Conservation (phyloP, 257 asterid species). For the Nicotiana tomentosiformis region DNA sequence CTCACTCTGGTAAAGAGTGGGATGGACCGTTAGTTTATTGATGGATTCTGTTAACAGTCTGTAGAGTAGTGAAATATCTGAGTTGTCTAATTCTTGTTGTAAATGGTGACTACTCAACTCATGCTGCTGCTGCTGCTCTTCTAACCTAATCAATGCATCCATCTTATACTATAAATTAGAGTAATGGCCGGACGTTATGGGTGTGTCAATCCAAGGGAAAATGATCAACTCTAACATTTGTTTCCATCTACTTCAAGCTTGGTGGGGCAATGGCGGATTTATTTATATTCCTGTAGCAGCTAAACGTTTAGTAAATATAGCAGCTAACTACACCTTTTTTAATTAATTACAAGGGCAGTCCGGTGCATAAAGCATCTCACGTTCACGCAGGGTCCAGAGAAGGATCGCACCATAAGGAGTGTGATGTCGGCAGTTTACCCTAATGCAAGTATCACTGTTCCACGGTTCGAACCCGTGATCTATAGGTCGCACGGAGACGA, state of each 20-base stretch:
- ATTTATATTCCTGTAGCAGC: too few species aligned
- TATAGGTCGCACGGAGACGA: too few species aligned
- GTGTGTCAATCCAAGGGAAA: not conserved
- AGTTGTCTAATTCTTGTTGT: not conserved
- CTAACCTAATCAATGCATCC: not conserved
- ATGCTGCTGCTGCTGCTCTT: not conserved
- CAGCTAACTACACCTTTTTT: too few species aligned
- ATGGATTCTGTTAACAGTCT: not conserved
- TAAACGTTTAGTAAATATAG: too few species aligned
- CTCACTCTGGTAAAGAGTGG: not conserved
- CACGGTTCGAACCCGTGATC: too few species aligned
- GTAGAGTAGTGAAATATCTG: not conserved
- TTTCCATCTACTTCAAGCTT: not conserved
- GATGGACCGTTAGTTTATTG: not conserved
- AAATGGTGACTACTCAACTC: not conserved
- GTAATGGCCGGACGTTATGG: not conserved
- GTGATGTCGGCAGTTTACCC: too few species aligned
- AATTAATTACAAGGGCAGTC: too few species aligned
- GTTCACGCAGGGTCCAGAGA: rapidly evolving
- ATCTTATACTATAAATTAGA: not conserved
- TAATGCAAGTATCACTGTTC: too few species aligned
- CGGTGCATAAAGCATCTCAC: too few species aligned
- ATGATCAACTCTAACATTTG: not conserved
- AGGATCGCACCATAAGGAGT: too few species aligned
- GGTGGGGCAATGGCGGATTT: not conserved